Evolutionary conservation across 2,329 filamentous ascomycete genomes (phyloP), one percentile per base, ranked within the genome.

Genomic region (Boeremia lycopersici): DNA sequence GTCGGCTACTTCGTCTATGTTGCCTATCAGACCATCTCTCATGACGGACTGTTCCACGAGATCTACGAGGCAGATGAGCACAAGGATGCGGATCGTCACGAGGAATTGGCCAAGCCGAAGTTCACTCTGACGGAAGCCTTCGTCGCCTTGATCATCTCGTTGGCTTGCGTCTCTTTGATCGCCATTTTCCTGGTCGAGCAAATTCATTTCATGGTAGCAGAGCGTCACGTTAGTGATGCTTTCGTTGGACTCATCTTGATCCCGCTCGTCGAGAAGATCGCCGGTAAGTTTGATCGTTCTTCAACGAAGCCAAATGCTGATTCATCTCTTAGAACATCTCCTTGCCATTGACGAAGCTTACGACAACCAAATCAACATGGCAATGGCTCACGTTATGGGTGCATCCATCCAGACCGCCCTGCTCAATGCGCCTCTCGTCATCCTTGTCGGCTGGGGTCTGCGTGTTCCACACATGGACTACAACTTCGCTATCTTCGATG

Each of bases 341-440:
- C 93, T 89, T 2, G 89, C 90, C 36, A 81, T 96, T 54, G 90
- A 95, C 64, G 91, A 96, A 80, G 91, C 91, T 23, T 93, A 86
- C 81, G 89, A 91, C 65, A 86, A 90, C 70, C 86, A 89, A 65
- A 91, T 93, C 82, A 95, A 95, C 77, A 88, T 93, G 74, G 90
- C 91, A 0, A 82, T 95, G 25, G 89, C 90, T 39, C 91, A 96
- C 72, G 90, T 95, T 48, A 85, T 96, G 36, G 91, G 91, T 41
- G 88, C 91, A 2, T 93, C 90, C 0, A 88, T 96, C 54, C 93
- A 96, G 76, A 97, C 93, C 0, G 91, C 92, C 1, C 83, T 96
- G 29, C 86, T 96, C 70, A 96, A 96, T 71, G 91, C 88, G 0
- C 92, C 93, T 0, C 82, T 96, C 4, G 87, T 91, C 7, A 86